These are phyloP conservation scores for Leishmania lainsoni DNA, from an alignment of 208 protist genomes.

Conservation along the genomic window DNA sequence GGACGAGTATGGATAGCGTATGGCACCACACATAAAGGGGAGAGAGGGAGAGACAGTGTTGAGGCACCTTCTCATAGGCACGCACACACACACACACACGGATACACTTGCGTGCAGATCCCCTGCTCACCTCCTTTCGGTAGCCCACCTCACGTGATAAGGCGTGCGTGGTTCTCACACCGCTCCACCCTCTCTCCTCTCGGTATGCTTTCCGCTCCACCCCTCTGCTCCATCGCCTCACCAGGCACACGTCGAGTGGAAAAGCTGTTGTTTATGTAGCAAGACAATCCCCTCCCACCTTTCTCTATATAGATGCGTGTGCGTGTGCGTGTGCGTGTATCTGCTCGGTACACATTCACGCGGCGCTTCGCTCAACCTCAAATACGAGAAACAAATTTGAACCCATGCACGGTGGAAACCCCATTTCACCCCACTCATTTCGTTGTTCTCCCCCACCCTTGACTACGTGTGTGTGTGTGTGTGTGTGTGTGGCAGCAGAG, in stretches of 20 bases:
- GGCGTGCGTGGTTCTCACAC: background rate
- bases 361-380: too few species aligned
- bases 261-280: background rate
- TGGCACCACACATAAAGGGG: background rate
- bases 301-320: background rate
- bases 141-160: background rate
- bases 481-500: background rate
- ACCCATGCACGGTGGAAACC: background rate
- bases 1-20: background rate
- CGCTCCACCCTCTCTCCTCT: background rate
- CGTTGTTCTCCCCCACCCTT: background rate
- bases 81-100: background rate
- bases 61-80: background rate
- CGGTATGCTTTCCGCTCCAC: background rate
- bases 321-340: background rate
- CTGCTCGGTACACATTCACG: background rate
- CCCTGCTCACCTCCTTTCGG: background rate
- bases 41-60: background rate
- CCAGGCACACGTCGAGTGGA: background rate
- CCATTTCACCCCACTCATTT: background rate
- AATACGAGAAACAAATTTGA: too few species aligned
- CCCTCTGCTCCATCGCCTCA: background rate
- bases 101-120: background rate
- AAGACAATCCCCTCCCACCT: background rate
- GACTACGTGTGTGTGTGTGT: background rate